Percentiles rank a stretch among this genome's conserved stretches.
These are phyloP conservation scores for Rhizopogon salebrosus DNA, from an alignment of 768 basidiomycete genomes.

Conservation along the genomic window DNA sequence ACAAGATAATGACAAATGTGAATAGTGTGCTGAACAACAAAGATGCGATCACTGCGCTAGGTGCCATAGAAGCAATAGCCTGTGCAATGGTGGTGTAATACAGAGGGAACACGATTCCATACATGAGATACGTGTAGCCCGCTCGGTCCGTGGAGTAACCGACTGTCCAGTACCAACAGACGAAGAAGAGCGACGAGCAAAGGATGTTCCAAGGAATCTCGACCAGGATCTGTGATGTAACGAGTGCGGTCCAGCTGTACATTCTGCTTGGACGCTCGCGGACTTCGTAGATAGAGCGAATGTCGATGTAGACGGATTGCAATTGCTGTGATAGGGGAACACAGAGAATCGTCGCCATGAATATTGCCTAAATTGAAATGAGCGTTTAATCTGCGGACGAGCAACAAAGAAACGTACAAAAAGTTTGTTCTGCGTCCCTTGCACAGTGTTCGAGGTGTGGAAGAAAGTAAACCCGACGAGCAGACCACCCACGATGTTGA, in stretches of 20 bases:
- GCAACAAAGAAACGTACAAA: conserved; percentile 26
- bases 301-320: conserved; percentile 51
- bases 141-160: conserved; percentile 33
- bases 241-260: conserved; percentile 57
- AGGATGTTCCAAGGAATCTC: conserved; percentile 42
- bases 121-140: conserved; percentile 35
- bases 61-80: conserved; percentile 38
- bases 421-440: conserved; percentile 38
- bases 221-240: conserved; percentile 47
- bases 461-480: conserved; percentile 42
- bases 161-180: conserved; percentile 47
- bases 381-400: neutral
- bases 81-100: conserved; percentile 40
- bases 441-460: conserved; percentile 27
- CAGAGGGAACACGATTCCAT: conserved; percentile 33
- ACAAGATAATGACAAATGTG: conserved; percentile 40
- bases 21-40: conserved; percentile 34
- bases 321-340: conserved; percentile 54
- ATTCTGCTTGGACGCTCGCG: conserved; percentile 60
- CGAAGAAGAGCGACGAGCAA: conserved; percentile 35
- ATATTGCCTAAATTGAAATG: conserved; percentile 35
- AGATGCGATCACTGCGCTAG: conserved; percentile 36
- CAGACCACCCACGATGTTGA: conserved; percentile 29
- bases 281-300: conserved; percentile 54
- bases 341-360: conserved; percentile 39